Base-by-base conservation (phyloP, 208 protist genomes). In the Leishmania arabica region DNA sequence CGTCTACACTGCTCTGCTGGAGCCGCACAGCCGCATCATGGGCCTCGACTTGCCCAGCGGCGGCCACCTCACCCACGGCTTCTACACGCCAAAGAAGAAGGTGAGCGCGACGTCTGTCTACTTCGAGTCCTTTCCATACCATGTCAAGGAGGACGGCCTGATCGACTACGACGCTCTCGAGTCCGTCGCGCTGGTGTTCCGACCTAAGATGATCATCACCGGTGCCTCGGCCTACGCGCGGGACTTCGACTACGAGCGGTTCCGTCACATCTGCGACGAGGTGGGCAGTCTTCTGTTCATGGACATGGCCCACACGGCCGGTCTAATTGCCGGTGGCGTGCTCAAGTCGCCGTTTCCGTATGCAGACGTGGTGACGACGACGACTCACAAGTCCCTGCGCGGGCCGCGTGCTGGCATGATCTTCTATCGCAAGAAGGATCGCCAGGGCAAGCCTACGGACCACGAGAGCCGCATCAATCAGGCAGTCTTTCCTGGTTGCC, bases 341-440 rank as follows among this genome's bases (percentile, higher is more conserved):
- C 83, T 95, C 56, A 80, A 90, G 66, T 88, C 82, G 27, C 99
- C 99, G 13, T 99, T 99, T 83, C 87, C 95, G 7, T 95, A 95
- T 85, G 98, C 92, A 60, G 99, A 99, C 90, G 88, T 99, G 53
- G 99, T 99, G 51, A 99, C 99, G n/a, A 99, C 99, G n/a, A 99
- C 99, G 45, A 99, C 99, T 45, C 99, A 99, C 96, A 99, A 99
- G 95, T 99, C 99, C 40, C 92, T 99, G 3, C 95, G 99, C 78
- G 99, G 99, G n/a, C 99, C 99, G 37, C 94, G 99, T 71, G 90
- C 98, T 45, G 99, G 99, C 75, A 92, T 99, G 75, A 99, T 99
- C 87, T 99, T 99, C 88, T 99, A 91, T 94, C 89, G 98, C 56
- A 98, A 98, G 81, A 96, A 95, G 71, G 88, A 90, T 77, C 80